These are phyloP conservation scores for Chalciporus sp. DNA, from an alignment of 1,284 basidiomycete genomes.

Conservation along the genomic window DNA sequence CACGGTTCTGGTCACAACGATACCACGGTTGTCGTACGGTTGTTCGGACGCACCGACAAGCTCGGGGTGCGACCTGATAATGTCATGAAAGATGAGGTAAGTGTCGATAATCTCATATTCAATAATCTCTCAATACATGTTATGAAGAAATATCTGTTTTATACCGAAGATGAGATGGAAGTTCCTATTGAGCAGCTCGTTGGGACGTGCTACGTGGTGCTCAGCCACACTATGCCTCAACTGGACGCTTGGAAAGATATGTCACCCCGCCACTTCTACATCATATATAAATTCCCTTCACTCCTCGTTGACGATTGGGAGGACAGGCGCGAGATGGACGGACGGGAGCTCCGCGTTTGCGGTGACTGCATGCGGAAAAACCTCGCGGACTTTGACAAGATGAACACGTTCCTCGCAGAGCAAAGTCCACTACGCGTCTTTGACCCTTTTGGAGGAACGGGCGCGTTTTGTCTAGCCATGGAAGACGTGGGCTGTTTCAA, in stretches of 20 bases:
- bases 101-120: not conserved
- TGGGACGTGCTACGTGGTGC: constrained; percentile 50
- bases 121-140: not conserved
- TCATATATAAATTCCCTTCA: constrained; percentile 49
- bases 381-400: constrained; percentile 34
- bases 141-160: constrained; percentile 32
- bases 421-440: constrained; percentile 46
- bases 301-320: constrained; percentile 44
- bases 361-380: constrained; percentile 43
- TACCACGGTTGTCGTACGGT: constrained; percentile 22
- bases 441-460: constrained; percentile 68
- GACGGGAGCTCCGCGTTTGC: constrained; percentile 47
- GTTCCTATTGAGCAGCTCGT: constrained; percentile 45
- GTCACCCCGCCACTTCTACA: constrained; percentile 60
- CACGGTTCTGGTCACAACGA: constrained; percentile 1
- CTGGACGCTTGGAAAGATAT: constrained; percentile 50
- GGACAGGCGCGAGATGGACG: constrained; percentile 32
- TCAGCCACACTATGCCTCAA: constrained; percentile 36
- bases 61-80: constrained; percentile 27
- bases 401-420: constrained; percentile 32
- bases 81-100: constrained; percentile 43
- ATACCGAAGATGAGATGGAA: constrained; percentile 45
- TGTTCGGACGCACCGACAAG: constrained; percentile 41
- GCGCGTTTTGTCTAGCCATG: constrained; percentile 63
- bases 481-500: constrained; percentile 52